A percentile compares a stretch with the other conserved stretches of the same genome.
Conservation (phyloP, 345 rosid genomes). For the Eutrema japonicum region DNA sequence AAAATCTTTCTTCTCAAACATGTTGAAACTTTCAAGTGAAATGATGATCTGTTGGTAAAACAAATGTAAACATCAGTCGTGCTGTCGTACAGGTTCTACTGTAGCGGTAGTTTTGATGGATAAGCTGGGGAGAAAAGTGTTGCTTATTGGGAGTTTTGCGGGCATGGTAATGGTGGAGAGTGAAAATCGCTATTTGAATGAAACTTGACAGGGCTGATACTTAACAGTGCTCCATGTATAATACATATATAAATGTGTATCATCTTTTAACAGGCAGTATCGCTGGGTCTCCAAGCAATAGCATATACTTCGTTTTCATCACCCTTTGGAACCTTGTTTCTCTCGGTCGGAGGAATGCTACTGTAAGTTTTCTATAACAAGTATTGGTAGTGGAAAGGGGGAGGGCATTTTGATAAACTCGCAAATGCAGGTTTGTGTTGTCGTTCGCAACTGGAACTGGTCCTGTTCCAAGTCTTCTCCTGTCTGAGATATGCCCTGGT, state of each 20-base stretch:
- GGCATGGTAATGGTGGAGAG: constrained; percentile 68
- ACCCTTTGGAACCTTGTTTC: constrained; percentile 57
- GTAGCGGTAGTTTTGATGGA: constrained; percentile 88
- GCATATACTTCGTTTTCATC: constrained; percentile 71
- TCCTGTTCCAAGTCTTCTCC: constrained; percentile 87
- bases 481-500: constrained; percentile 88
- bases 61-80: constrained; percentile 30
- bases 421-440: constrained; percentile 74
- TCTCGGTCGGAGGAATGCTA: constrained; percentile 91
- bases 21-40: constrained; percentile 17
- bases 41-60: constrained; percentile 21
- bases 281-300: constrained; percentile 74
- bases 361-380: constrained; percentile 58
- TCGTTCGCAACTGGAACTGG: constrained; percentile 87
- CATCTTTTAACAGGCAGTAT: constrained; percentile 55
- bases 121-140: constrained; percentile 84
- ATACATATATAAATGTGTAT: background rate
- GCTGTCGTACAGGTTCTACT: constrained; percentile 61
- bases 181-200: constrained; percentile 20
- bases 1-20: constrained; percentile 1
- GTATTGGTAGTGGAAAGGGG: constrained; percentile 18
- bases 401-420: background rate
- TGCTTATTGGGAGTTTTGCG: constrained; percentile 87
- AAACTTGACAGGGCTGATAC: background rate
- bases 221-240: background rate